A percentile compares a stretch with the other conserved stretches of the same genome.
Evolutionary conservation across 2,329 filamentous ascomycete species (phyloP).

Genomic region (Chaetomiaceae sp.): DNA sequence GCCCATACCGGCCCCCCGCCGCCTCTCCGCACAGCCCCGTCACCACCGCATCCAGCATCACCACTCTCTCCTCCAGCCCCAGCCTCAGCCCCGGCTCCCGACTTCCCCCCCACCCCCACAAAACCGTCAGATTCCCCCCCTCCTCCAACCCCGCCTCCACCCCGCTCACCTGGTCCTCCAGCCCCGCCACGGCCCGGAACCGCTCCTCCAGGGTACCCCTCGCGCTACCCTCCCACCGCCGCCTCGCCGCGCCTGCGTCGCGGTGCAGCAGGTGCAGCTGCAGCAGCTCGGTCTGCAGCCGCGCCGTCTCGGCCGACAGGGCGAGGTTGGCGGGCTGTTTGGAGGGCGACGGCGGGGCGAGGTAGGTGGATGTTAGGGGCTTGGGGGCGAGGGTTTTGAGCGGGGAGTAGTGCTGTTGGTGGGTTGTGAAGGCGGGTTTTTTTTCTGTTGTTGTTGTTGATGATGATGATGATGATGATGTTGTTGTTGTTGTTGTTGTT

Average conservation of each 20-base stretch:
- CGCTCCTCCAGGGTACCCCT: slow-evolving; percentile 42
- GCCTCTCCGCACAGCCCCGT: slow-evolving; percentile 56
- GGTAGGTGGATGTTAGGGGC: slow-evolving; percentile 53
- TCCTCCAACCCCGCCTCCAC: slow-evolving; percentile 45
- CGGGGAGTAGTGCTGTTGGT: slow-evolving; percentile 65
- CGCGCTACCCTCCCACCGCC: slow-evolving; percentile 54
- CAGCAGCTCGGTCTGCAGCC: slow-evolving; percentile 60
- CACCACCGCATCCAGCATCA: slow-evolving; percentile 53
- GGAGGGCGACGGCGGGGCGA: slow-evolving; percentile 57
- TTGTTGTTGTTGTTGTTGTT: not conserved
- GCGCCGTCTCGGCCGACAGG: slow-evolving; percentile 53
- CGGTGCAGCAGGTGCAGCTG: slow-evolving; percentile 62
- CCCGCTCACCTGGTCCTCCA: slow-evolving; percentile 34
- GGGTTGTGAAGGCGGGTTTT: slow-evolving; percentile 56
- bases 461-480: not conserved
- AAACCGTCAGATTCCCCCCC: slow-evolving; percentile 46
- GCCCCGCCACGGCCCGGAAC: slow-evolving; percentile 39
- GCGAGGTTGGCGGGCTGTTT: slow-evolving; percentile 59
- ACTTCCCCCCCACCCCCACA: slow-evolving; percentile 47
- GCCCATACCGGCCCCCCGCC: slow-evolving; percentile 48
- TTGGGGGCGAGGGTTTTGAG: slow-evolving; percentile 59
- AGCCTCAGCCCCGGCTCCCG: slow-evolving; percentile 22
- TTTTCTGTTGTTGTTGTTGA: not conserved
- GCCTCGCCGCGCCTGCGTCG: slow-evolving; percentile 42
- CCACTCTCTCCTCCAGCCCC: slow-evolving; percentile 52